Evolutionary conservation across 164 flowering plant species (phyloP).

Genomic region (Dillenia suffruticosa): DNA sequence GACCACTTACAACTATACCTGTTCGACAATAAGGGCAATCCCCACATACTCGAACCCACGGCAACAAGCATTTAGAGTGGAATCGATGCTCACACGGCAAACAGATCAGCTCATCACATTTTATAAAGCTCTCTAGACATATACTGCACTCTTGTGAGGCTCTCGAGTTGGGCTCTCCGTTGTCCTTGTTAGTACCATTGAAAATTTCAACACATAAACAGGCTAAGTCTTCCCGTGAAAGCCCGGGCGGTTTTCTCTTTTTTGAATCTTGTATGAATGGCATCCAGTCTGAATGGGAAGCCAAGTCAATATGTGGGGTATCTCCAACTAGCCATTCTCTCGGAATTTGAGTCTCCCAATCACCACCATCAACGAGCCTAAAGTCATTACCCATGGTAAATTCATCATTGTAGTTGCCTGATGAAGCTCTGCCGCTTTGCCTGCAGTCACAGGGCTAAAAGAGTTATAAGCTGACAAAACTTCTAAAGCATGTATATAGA

Average conservation of each 20-base stretch:
- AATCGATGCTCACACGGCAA: conserved; percentile 69
- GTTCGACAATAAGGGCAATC: conserved; percentile 86
- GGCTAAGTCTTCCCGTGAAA: conserved; percentile 42
- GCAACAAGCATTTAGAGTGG: conserved; percentile 62
- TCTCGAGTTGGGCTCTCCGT: conserved; percentile 4
- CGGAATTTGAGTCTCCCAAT: conserved; percentile 46
- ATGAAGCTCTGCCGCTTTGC: conserved; percentile 26
- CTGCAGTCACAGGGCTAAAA: conserved; percentile 14
- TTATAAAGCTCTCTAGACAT: conserved; percentile 54
- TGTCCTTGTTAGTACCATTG: conserved; percentile 7
- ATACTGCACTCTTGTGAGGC: conserved; percentile 45
- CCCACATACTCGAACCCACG: conserved; percentile 72
- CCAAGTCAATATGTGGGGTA: conserved; percentile 11
- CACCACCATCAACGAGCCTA: conserved; percentile 36
- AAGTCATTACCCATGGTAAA: conserved; percentile 26
- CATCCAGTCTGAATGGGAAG: conserved; percentile 12
- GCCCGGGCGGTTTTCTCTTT: conserved; percentile 61
- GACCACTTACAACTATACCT: conserved; percentile 20
- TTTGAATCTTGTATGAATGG: conserved; percentile 10
- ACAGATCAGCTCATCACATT: conserved; percentile 49
- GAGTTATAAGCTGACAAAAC: background rate
- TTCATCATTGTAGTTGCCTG: conserved; percentile 19
- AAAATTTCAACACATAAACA: conserved; percentile 39
- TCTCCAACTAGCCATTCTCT: conserved; percentile 17
- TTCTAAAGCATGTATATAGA: background rate